A percentile compares a stretch with the other conserved stretches of the same genome.
phyloP scores from a whole-genome alignment of 108 stramenopile species.

The Nitzschia sp. region DNA sequence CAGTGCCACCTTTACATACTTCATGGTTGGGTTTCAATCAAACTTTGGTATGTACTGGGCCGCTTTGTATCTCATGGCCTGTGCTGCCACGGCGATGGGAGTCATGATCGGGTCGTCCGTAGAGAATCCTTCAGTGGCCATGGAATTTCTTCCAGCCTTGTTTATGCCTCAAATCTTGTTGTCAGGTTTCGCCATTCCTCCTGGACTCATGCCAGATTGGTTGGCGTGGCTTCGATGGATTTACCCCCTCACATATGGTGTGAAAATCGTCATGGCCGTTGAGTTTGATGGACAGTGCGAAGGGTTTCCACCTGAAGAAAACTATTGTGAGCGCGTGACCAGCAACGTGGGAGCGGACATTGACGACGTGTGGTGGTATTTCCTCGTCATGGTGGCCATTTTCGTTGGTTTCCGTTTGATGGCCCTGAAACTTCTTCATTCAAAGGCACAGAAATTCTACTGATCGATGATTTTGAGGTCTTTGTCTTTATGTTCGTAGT shows the following conservation, averaged over 20 bases:
- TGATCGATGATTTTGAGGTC: too few relatives aligned
- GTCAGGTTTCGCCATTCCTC: constrained; percentile 61
- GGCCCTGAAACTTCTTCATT: constrained; percentile 50
- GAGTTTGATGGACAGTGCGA: constrained; percentile 58
- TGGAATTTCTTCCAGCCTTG: constrained; percentile 59
- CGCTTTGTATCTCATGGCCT: constrained; percentile 39
- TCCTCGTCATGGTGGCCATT: constrained; percentile 51
- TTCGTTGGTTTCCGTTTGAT: constrained; percentile 60
- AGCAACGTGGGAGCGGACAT: constrained; percentile 34
- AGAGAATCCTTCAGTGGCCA: constrained; percentile 52
- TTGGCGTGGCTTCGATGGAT: constrained; percentile 77
- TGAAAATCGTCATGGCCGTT: constrained; percentile 42
- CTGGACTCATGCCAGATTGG: constrained; percentile 35
- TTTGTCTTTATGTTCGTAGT: too few relatives aligned
- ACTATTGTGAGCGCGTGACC: constrained; percentile 51
- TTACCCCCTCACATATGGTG: constrained; percentile 61
- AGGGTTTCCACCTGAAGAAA: constrained; percentile 19
- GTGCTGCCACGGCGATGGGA: constrained; percentile 49
- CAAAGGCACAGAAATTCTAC: constrained; percentile 68
- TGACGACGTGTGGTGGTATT: constrained; percentile 58
- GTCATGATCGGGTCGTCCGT: constrained; percentile 55
- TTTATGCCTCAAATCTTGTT: constrained; percentile 82
- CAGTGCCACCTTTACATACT: constrained; percentile 33
- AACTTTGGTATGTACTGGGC: constrained; percentile 33
- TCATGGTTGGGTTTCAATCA: constrained; percentile 45